Evolutionary conservation across 176 grass and related monocot species (phyloP).

Genomic region (Eremochloa ophiuroides): DNA sequence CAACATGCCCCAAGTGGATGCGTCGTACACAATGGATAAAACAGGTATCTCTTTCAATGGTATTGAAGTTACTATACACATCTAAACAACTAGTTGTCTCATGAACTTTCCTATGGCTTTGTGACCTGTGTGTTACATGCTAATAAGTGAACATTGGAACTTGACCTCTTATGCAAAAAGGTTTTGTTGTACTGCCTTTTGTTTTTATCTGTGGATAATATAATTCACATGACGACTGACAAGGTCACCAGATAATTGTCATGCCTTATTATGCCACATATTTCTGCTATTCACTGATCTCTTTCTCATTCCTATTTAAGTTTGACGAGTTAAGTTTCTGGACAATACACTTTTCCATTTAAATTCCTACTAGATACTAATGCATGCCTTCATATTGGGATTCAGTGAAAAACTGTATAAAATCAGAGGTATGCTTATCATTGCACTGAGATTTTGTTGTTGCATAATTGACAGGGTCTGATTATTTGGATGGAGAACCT

Average conservation of each 20-base stretch:
- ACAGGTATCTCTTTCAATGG: slow-evolving; percentile 25
- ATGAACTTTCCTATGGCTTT: not conserved
- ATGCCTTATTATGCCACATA: not conserved
- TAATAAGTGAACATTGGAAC: not conserved
- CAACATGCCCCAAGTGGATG: slow-evolving; percentile 27
- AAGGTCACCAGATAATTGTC: not conserved
- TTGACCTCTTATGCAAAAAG: not conserved
- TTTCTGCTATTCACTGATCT: not conserved
- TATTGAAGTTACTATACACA: not conserved
- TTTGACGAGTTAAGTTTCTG: not conserved
- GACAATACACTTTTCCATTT: not conserved
- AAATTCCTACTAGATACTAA: slow-evolving; percentile 6
- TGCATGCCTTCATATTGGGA: not conserved
- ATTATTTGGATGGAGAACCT: slow-evolving; percentile 42
- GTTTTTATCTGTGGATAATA: not conserved
- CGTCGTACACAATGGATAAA: slow-evolving; percentile 37
- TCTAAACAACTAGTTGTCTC: not conserved
- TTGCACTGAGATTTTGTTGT: not conserved
- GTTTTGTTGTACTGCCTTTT: slow-evolving; percentile 5
- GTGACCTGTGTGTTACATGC: not conserved
- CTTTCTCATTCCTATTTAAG: not conserved
- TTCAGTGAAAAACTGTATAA: not conserved
- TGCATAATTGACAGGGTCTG: slow-evolving; percentile 36
- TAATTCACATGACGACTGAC: not conserved
- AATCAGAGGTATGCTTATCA: not conserved